A percentile compares a stretch with the other conserved stretches of the same genome.
Evolutionary conservation across 1,284 basidiomycete genomes (phyloP).

Genomic region (Stereum hirsutum): DNA sequence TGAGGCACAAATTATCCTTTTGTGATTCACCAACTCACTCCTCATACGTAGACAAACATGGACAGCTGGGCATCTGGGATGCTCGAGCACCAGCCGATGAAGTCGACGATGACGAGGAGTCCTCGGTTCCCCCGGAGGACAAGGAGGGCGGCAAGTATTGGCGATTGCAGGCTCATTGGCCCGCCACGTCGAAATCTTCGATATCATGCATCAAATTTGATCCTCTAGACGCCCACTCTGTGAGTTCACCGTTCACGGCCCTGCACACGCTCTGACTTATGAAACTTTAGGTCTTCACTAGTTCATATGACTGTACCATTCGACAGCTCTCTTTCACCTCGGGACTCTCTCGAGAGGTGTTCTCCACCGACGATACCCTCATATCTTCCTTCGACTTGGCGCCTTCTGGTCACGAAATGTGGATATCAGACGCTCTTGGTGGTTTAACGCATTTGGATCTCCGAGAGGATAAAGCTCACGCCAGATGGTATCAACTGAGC

Average conservation of each 20-base stretch:
- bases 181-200: constrained; percentile 66
- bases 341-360: constrained; percentile 59
- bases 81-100: constrained; percentile 59
- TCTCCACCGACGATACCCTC: constrained; percentile 46
- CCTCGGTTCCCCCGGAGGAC: constrained; percentile 24
- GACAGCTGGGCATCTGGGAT: constrained; percentile 76
- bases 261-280: neutral
- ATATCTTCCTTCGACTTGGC: constrained; percentile 60
- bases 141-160: constrained; percentile 64
- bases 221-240: constrained; percentile 61
- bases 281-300: constrained; percentile 64
- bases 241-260: constrained; percentile 21
- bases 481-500: constrained; percentile 54
- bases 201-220: constrained; percentile 69
- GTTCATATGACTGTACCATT: constrained; percentile 70
- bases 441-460: constrained; percentile 66
- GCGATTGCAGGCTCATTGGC: constrained; percentile 77
- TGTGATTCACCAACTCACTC: neutral
- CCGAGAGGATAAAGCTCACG: constrained; percentile 46
- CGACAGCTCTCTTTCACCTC: constrained; percentile 62
- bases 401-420: constrained; percentile 64
- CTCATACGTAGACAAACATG: constrained; percentile 55
- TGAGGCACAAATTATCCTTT: constrained; percentile 17
- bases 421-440: constrained; percentile 65
- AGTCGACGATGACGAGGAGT: constrained; percentile 46